Evolutionary conservation across 441 rosid genomes (phyloP), one percentile per base, ranked within the genome.

Genomic region (Pelargonium fulgidum): DNA sequence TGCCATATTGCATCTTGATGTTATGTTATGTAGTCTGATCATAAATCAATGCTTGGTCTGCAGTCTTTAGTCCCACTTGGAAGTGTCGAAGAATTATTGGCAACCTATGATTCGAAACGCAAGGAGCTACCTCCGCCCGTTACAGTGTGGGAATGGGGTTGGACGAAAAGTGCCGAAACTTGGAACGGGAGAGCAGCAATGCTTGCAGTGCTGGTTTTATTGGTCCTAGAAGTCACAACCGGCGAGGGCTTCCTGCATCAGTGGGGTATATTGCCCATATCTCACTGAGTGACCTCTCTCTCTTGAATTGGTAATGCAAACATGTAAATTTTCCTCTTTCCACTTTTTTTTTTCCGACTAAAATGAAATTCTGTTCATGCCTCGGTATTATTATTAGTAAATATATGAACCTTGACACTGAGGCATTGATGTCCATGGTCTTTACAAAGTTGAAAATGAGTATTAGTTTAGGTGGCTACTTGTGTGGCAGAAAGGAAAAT

Each of bases 111-210:
- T 82, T 89, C 96, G 48, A 89, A 88, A 70, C 92, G 97, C 11
- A 79, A 88, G 50, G 97, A 86, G 79, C 83, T 94, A 58, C 99
- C 96, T 44, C 83, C 99, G 0, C 99, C 96, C 0, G 99, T 94
- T 76, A 87, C 85, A 0, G 76, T 94, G 63, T 94, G 99, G 99
- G 97, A 94, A 81, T 91, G 97, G 99, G 97, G 99, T 71, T 94
- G 97, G 97, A 94, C 97, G 5, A 90, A 80, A 83, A 94, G 99
- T 79, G 99, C 99, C 0, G 99, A 94, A 79, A 94, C 99, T 52
- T 91, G 99, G 99, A 94, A 94, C 14, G 97, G 97, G 67, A 82
- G 99, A 82, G 97, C 99, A 22, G 99, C 99, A 62, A 91, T 94
- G 99, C 79, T 94, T 68, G 97, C 97, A 8, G 97, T 91, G 73